These are phyloP conservation scores for Elongisporangium anandrum DNA, from an alignment of 352 stramenopile species.

Conservation along the genomic window DNA sequence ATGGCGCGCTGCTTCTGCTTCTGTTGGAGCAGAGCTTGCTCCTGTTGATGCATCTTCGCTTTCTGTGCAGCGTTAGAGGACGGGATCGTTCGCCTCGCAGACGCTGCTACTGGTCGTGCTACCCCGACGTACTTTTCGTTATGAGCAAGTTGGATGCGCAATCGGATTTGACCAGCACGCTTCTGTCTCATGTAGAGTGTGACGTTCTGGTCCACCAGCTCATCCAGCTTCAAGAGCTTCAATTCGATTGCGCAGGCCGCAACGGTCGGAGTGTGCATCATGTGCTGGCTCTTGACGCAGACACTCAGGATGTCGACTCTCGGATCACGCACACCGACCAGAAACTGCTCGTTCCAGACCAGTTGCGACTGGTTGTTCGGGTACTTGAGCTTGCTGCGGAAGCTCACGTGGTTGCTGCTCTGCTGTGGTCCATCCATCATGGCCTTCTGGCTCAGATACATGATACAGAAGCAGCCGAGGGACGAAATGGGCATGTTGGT, in stretches of 20 bases:
- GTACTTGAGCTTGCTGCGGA: conserved; percentile 52
- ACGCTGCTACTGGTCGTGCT: not conserved
- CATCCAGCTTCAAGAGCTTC: conserved; percentile 35
- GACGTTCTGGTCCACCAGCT: conserved; percentile 52
- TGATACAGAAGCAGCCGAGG: conserved; percentile 56
- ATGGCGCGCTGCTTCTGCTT: not conserved
- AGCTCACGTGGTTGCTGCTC: conserved; percentile 30
- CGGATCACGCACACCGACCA: conserved; percentile 47
- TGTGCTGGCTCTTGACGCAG: conserved; percentile 66
- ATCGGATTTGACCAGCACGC: conserved; percentile 36
- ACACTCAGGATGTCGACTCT: conserved; percentile 53
- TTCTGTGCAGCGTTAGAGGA: not conserved
- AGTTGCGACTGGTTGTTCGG: conserved; percentile 24
- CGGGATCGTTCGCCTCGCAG: not conserved
- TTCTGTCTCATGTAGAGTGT: conserved; percentile 44
- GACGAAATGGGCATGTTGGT: conserved; percentile 36
- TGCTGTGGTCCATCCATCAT: conserved; percentile 34
- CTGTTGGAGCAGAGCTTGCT: not conserved
- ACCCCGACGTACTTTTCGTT: not conserved
- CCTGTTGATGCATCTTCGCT: not conserved
- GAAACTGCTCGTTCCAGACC: conserved; percentile 80
- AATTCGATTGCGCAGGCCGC: conserved; percentile 54
- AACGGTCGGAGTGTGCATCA: conserved; percentile 58
- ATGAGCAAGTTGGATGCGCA: conserved; percentile 12
- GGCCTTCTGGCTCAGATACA: conserved; percentile 53